Evolutionary conservation across 495 filamentous ascomycete species (phyloP), one percentile per base, ranked within the genome.

Genomic region (Aspergillus nidulans): DNA sequence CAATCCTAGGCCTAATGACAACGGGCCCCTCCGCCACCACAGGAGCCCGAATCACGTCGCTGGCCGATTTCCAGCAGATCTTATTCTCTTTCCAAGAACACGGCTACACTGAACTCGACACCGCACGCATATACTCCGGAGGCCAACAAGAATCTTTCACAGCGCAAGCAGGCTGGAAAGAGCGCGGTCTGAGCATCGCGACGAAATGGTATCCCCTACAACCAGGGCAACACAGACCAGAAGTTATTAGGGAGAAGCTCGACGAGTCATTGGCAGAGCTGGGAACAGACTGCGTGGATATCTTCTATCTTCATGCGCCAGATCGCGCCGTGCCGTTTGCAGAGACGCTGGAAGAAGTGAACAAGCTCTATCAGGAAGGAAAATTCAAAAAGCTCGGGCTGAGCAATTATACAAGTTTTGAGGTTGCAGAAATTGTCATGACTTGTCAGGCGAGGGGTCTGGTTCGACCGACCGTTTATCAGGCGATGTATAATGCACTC

Each of bases 371-470:
- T 72, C 88, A 88, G 70, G 81, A 87, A 55, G 90, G 91, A 42
- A 96, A 92, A 61, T 96, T 97, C 65, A 83, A 89, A 15, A 76
- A 82, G 49, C 75, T 97, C n/a, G 91, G 90, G 20, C 68, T 97
- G 59, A 86, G 81, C 51, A 97, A 96, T 70, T 95, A 84, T 63
- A 89, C 91, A 3, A 83, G 90, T 5, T 95, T 87, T 64, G 91
- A 97, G 70, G 90, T 97, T 4, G 92, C 92, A 4, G 92, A 97
- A 77, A 77, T 95, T 20, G 89, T 86, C 3, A 80, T 89, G 53
- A 82, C 84, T 10, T 94, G 89, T 72, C 83, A 86, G 56, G 82
- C 87, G 69, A 82, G 86, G 55, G 83, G 84, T 12, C 87, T 79
- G 78, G 75, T 83, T 44, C 78, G 78, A 20, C 82, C 83, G 0